These are phyloP conservation scores for Colletotrichum neosansevieriae DNA, from an alignment of 2,329 filamentous ascomycete genomes.

Conservation along the genomic window DNA sequence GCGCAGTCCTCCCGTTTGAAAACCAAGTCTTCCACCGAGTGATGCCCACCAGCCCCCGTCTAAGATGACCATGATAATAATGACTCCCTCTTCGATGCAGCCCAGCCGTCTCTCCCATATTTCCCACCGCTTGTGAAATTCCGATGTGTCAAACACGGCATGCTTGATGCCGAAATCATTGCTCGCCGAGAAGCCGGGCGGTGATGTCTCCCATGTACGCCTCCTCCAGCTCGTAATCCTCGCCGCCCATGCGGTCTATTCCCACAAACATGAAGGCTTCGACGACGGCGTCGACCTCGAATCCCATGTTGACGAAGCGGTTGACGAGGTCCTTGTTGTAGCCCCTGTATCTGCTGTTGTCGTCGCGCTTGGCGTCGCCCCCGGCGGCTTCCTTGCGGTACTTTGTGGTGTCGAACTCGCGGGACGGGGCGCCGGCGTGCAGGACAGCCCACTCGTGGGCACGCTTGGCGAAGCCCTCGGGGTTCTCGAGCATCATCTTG, in stretches of 20 bases:
- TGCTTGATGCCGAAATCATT: constrained; percentile 50
- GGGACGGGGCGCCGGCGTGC: constrained; percentile 79
- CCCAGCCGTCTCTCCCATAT: background rate
- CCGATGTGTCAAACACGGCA: too few relatives aligned
- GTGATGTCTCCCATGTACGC: constrained; percentile 93
- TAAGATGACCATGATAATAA: constrained; percentile 17
- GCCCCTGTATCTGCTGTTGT: constrained; percentile 78
- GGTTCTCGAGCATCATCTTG: constrained; percentile 84
- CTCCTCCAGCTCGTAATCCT: constrained; percentile 89
- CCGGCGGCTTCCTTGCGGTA: constrained; percentile 62
- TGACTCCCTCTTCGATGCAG: constrained; percentile 34
- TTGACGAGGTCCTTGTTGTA: constrained; percentile 89
- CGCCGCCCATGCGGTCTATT: constrained; percentile 81
- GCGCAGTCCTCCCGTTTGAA: background rate
- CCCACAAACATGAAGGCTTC: constrained; percentile 84
- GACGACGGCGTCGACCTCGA: constrained; percentile 87
- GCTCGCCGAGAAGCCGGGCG: constrained; percentile 84
- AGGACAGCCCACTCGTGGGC: constrained; percentile 92
- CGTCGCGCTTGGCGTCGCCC: constrained; percentile 61
- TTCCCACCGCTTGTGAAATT: background rate
- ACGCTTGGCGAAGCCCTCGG: constrained; percentile 81
- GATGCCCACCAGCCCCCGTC: constrained; percentile 10
- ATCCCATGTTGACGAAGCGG: constrained; percentile 91
- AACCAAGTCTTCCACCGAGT: constrained; percentile 2
- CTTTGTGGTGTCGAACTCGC: constrained; percentile 51